Conservation (phyloP, 2,329 filamentous ascomycete genomes). For the Teratosphaeria destructans region DNA sequence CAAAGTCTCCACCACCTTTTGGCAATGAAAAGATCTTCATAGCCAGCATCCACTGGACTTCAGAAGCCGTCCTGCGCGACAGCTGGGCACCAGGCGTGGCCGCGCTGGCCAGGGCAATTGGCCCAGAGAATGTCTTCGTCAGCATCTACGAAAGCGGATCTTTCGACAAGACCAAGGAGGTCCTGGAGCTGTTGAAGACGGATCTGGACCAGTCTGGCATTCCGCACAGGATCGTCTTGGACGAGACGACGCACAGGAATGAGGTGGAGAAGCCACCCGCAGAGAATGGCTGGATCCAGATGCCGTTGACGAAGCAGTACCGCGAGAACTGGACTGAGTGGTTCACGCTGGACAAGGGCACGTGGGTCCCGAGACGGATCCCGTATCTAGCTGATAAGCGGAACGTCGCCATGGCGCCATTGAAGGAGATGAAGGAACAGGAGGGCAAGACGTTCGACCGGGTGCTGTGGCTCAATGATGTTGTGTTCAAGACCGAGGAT, state of each 20-base stretch:
- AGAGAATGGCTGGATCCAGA: conserved; percentile 54
- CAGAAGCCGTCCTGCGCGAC: conserved; percentile 47
- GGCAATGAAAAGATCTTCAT: conserved; percentile 47
- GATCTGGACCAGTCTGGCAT: conserved; percentile 45
- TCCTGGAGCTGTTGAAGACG: conserved; percentile 46
- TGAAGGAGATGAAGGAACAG: conserved; percentile 39
- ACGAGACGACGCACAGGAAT: conserved; percentile 49
- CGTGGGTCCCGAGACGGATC: conserved; percentile 52
- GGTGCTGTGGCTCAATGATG: conserved; percentile 54
- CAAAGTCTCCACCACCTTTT: conserved; percentile 7
- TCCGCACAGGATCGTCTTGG: conserved; percentile 45
- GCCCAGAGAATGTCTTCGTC: conserved; percentile 56
- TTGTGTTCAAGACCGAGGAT: conserved; percentile 51
- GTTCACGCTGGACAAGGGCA: conserved; percentile 23
- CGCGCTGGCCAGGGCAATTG: conserved; percentile 46
- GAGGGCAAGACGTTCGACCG: conserved; percentile 48
- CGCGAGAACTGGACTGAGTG: conserved; percentile 7
- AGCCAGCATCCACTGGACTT: conserved; percentile 59
- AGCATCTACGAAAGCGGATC: conserved; percentile 60
- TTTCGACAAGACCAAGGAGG: conserved; percentile 57
- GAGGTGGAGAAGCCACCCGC: conserved; percentile 39
- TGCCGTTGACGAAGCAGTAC: conserved; percentile 26
- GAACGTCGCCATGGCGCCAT: conserved; percentile 52
- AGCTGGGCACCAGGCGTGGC: conserved; percentile 55
- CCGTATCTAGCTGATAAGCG: conserved; percentile 56